These are phyloP conservation scores for Acidomyces sp. DNA, from an alignment of 495 filamentous ascomycete genomes.

Conservation along the genomic window DNA sequence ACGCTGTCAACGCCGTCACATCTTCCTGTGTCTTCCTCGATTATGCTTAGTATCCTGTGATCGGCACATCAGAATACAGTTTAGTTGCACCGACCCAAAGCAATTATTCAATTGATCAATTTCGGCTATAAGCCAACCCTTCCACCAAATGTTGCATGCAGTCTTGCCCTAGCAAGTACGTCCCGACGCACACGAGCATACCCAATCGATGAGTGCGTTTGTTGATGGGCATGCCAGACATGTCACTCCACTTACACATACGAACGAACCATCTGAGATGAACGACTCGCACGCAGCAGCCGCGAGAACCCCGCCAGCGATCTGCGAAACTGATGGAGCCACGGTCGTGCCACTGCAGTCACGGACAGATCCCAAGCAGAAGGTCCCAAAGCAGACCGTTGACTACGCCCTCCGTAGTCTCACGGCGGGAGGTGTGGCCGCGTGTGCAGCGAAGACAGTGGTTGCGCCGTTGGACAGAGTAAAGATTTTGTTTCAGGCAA, in stretches of 20 bases:
- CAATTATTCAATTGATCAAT: too few relatives aligned
- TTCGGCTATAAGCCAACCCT: too few relatives aligned
- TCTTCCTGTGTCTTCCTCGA: too few relatives aligned
- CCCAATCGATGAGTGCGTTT: background rate
- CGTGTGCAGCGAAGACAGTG: slow-evolving; percentile 71
- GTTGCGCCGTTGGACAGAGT: slow-evolving; percentile 94
- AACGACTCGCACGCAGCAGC: background rate
- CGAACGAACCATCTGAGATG: background rate
- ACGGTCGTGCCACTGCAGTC: too few relatives aligned
- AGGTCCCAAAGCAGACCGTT: slow-evolving; percentile 53
- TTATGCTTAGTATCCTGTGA: too few relatives aligned
- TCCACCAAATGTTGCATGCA: background rate
- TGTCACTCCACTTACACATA: background rate
- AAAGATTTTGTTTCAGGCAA: slow-evolving; percentile 96
- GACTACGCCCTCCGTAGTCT: slow-evolving; percentile 75
- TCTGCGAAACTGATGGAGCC: background rate
- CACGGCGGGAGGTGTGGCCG: slow-evolving; percentile 75
- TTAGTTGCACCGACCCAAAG: too few relatives aligned
- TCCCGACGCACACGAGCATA: background rate
- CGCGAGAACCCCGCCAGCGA: background rate
- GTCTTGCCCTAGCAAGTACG: too few relatives aligned
- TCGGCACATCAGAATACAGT: too few relatives aligned
- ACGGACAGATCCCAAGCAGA: slow-evolving; percentile 2
- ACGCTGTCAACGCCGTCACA: too few relatives aligned
- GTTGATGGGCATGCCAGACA: background rate